Evolutionary conservation across 257 asterid species (phyloP), one percentile per base, ranked within the genome.

Genomic region (Sherardia arvensis): DNA sequence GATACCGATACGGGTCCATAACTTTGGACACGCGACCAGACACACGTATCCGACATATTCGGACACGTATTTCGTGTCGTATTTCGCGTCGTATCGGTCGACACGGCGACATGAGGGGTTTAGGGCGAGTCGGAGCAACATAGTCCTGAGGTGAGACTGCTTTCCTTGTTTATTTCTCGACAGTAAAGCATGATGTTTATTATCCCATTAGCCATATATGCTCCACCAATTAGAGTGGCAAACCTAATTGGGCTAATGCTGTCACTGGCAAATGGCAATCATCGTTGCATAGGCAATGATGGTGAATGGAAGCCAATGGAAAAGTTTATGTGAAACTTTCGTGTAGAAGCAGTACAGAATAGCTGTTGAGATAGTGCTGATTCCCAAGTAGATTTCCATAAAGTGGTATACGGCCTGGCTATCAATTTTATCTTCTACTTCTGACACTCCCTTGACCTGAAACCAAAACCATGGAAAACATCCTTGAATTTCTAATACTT

Each of bases 251-350:
- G 77, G 65, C 75, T 80, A 17, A 64, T 45, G 53, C 77, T 48
- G 55, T 69, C 64, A 11, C 55, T n/a, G n/a, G n/a, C n/a, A n/a
- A n/a, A n/a, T 67, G 7, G 63, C 59, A 49, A 82, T 61, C 79
- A 85, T 58, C 33, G 70, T 36, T 20, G 79, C 74, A 57, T 75
- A 81, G 28, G 91, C 87, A 27, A 66, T 69, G 26, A 85, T 71
- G 60, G 85, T 78, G 80, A 83, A 78, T 43, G 96, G 96, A 69
- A 88, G 57, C 94, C 91, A 88, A 58, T 88, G 96, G 72, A 88
- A 85, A 58, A 81, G 53, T 23, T 26, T 82, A 23, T 62, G 77
- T 48, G 72, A 9, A 56, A 80, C n/a, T 55, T 61, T 62, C 66
- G 79, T 67, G 56, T 76, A 83, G 48, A 82, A 28, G 63, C 58